These are phyloP conservation scores for Kodamaea sagamina DNA, from an alignment of 805 yeast genomes.

Conservation along the genomic window DNA sequence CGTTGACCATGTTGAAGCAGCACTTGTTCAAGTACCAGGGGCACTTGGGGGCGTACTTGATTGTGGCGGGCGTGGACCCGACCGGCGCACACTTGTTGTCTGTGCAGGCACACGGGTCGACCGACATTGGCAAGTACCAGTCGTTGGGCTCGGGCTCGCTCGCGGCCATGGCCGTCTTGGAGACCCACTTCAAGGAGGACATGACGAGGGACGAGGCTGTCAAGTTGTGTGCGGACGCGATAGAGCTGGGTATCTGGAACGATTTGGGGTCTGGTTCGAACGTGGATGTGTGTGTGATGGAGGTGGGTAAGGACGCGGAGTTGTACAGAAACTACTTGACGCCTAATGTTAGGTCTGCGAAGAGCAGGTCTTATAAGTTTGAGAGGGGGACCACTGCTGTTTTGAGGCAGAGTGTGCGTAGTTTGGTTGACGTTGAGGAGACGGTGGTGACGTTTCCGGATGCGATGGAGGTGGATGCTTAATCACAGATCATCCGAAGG, in stretches of 20 bases:
- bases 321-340: constrained; percentile 83
- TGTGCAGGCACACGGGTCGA: constrained; percentile 96
- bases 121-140: constrained; percentile 92
- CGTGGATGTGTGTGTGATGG: constrained; percentile 97
- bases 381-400: constrained; percentile 93
- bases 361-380: constrained; percentile 82
- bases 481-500: too few relatives aligned
- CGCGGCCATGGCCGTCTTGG: constrained; percentile 98
- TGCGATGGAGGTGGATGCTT: constrained; percentile 48
- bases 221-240: constrained; percentile 86
- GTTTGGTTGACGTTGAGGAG: constrained; percentile 69
- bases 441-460: constrained; percentile 48
- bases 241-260: constrained; percentile 98
- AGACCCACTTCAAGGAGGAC: constrained; percentile 79
- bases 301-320: constrained; percentile 83
- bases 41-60: constrained; percentile 93
- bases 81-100: constrained; percentile 93
- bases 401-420: constrained; percentile 64
- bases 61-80: constrained; percentile 97
- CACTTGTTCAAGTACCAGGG: constrained; percentile 97
- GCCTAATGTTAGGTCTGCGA: constrained; percentile 84
- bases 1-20: constrained; percentile 89
- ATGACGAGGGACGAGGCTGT: constrained; percentile 89
- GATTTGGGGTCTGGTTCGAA: constrained; percentile 98
- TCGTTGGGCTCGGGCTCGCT: constrained; percentile 95